Evolutionary conservation across 371 early-diverging fungal genomes (phyloP).

Genomic region (Phascolomyces articulosus): DNA sequence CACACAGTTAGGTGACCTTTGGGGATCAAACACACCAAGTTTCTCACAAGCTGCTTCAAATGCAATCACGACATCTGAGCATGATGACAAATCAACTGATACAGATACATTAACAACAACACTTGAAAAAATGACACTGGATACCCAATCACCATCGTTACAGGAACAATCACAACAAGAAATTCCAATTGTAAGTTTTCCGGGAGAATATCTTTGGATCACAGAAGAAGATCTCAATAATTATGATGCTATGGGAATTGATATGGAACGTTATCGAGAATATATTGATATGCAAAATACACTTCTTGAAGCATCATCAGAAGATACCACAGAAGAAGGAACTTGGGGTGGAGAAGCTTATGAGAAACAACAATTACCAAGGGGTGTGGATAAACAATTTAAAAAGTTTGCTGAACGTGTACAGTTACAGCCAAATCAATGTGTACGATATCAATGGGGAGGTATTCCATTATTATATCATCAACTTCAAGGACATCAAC

Average conservation of each 20-base stretch:
- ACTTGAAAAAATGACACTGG: conserved; percentile 10
- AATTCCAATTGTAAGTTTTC: conserved; percentile 37
- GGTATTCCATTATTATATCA: conserved; percentile 73
- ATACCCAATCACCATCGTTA: too few relatives aligned
- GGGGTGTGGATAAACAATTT: conserved; percentile 81
- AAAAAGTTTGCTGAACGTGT: conserved; percentile 77
- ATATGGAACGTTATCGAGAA: conserved; percentile 54
- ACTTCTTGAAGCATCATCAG: conserved; percentile 27
- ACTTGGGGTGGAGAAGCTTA: conserved; percentile 84
- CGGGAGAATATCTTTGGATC: conserved; percentile 70
- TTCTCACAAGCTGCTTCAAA: conserved; percentile 8
- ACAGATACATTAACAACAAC: conserved; percentile 16
- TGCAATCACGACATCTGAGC: conserved; percentile 2
- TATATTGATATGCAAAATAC: conserved; percentile 51
- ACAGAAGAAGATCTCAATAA: conserved; percentile 53
- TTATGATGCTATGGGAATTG: conserved; percentile 27
- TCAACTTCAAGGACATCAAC: conserved; percentile 34
- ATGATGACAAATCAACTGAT: conserved; percentile 8
- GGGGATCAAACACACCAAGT: conserved; percentile 31
- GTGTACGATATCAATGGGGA: conserved; percentile 78
- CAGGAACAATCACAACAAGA: not conserved
- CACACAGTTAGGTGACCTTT: conserved; percentile 43
- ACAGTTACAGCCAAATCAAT: conserved; percentile 80
- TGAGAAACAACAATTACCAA: conserved; percentile 73
- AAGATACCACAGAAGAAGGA: conserved; percentile 31